phyloP scores from a whole-genome alignment of 2,329 filamentous ascomycete species.

The Didymella segeticola region DNA sequence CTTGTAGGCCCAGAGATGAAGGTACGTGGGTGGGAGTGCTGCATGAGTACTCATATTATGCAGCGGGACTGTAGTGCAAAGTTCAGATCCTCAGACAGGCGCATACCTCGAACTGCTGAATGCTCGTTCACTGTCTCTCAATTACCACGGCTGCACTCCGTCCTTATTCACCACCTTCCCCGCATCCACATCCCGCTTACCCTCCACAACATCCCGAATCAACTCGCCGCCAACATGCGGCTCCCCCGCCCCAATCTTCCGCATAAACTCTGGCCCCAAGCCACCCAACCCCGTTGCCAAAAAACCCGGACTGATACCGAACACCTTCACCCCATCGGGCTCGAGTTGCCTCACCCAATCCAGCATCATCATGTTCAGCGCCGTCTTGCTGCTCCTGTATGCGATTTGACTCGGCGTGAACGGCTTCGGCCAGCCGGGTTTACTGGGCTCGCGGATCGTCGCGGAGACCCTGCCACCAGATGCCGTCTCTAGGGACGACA shows the following conservation, averaged over 20 bases:
- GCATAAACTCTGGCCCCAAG: constrained; percentile 39
- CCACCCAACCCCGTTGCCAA: constrained; percentile 54
- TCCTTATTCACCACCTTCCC: constrained; percentile 48
- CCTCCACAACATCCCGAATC: constrained; percentile 50
- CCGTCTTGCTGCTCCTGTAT: constrained; percentile 55
- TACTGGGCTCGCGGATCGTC: constrained; percentile 2
- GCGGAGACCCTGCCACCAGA: background rate
- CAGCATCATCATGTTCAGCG: constrained; percentile 59
- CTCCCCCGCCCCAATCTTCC: constrained; percentile 49
- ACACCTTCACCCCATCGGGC: constrained; percentile 57
- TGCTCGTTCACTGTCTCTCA: too few species aligned
- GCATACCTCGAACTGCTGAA: too few species aligned
- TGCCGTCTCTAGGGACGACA: background rate
- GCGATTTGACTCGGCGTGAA: constrained; percentile 30
- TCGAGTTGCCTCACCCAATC: constrained; percentile 55
- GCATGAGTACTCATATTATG: too few species aligned
- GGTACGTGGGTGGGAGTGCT: too few species aligned
- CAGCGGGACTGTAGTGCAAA: too few species aligned
- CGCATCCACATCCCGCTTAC: constrained; percentile 47
- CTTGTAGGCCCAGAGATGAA: too few species aligned
- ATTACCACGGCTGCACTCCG: constrained; percentile 50
- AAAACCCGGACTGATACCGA: constrained; percentile 55
- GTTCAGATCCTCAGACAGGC: too few species aligned
- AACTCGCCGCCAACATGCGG: constrained; percentile 47
- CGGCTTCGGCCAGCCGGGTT: constrained; percentile 58